Percentiles rank a stretch among this genome's conserved stretches.
These are phyloP conservation scores for Ruellia speciosa DNA, from an alignment of 305 asterid genomes.

Conservation along the genomic window DNA sequence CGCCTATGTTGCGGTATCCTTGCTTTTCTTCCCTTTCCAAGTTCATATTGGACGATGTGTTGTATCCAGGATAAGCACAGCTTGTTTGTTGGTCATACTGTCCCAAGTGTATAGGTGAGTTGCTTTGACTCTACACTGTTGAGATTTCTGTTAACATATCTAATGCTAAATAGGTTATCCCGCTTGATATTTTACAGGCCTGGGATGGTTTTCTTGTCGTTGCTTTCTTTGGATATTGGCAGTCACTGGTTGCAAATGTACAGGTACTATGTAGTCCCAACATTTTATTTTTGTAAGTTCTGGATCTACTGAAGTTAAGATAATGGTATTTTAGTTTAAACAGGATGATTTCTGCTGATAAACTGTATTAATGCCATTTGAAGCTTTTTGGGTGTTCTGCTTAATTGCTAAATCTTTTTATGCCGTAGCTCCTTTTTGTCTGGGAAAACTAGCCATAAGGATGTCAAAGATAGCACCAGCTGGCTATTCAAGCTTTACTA, in stretches of 20 bases:
- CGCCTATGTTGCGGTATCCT: not conserved
- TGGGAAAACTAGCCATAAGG: constrained; percentile 89
- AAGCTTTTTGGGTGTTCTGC: not conserved
- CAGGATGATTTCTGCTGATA: not conserved
- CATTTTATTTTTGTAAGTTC: constrained; percentile 1
- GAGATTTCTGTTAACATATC: constrained; percentile 1
- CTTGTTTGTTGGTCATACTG: constrained; percentile 85
- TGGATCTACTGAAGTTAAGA: not conserved
- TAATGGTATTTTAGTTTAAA: not conserved
- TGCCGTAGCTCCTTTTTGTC: constrained; percentile 69
- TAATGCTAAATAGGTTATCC: constrained; percentile 19
- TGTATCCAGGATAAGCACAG: constrained; percentile 80
- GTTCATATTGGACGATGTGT: constrained; percentile 22
- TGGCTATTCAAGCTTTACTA: constrained; percentile 80
- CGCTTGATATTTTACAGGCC: constrained; percentile 34
- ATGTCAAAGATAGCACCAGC: constrained; percentile 84
- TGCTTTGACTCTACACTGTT: constrained; percentile 4
- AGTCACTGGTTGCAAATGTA: constrained; percentile 99
- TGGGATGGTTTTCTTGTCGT: constrained; percentile 43
- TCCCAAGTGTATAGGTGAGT: constrained; percentile 87
- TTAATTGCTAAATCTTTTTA: constrained; percentile 10
- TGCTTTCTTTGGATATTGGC: constrained; percentile 84
- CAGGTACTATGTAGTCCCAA: constrained; percentile 33
- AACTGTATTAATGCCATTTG: not conserved
- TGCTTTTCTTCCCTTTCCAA: constrained; percentile 10